Base-by-base conservation (phyloP, 78 protist species). In the Pelomyxa schiedti region DNA sequence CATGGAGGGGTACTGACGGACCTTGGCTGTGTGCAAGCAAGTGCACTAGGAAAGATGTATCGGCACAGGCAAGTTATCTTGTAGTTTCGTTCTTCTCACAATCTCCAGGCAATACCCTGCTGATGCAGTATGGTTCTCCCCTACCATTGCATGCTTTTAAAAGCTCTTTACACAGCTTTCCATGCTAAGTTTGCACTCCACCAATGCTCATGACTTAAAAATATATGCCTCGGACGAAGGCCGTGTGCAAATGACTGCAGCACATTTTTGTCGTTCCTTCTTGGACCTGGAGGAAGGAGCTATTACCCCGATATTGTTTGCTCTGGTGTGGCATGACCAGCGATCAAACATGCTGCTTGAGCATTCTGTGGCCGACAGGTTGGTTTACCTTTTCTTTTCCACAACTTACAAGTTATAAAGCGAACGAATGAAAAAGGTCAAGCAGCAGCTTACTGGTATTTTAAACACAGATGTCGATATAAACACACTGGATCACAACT, bases 1-100 rank as follows among this genome's bases (percentile, higher is more conserved):
- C 82, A 84, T 84, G 91, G 91, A 8, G 91, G 91, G 29, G 79
- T 74, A 39, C 81, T 86, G n/a, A 86, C 91, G 32, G 71, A 65
- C 52, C 7, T 42, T 1, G 91, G 91, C 32, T 28, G 16, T 9
- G 39, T 35, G 53, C 91, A 86, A 76, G 73, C 80, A 28, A 22
- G 29, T 43, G 1, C 0, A 42, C 66, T 77, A 5, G 84, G 84
- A 0, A 26, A 24, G 35, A 1, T 1, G 1, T 84, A 65, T 47
- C 38, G 88, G 9, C 9, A 9, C 6, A 43, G 22, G n/a, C n/a
- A n/a, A n/a, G n/a, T n/a, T n/a, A n/a, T n/a, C n/a, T n/a, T n/a
- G n/a, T n/a, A n/a, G n/a, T n/a, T n/a, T n/a, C n/a, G n/a, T n/a
- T n/a, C n/a, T n/a, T n/a, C n/a, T n/a, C n/a, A n/a, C n/a, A n/a